These are phyloP conservation scores for Tylopilus orsonianus DNA, from an alignment of 1,284 basidiomycete genomes.

Conservation along the genomic window DNA sequence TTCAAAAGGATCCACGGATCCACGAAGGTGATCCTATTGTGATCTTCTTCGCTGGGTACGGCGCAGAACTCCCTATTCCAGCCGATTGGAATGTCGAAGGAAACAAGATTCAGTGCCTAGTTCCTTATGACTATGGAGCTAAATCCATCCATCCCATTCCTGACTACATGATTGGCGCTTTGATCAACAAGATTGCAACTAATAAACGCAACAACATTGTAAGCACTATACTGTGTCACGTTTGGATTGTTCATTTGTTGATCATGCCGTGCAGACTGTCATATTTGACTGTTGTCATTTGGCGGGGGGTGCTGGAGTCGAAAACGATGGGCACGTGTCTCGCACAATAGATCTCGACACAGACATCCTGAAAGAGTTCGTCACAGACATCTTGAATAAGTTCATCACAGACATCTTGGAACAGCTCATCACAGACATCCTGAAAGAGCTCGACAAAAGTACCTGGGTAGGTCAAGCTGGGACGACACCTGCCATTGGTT, in stretches of 20 bases:
- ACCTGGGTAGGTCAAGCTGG: slow-evolving; percentile 43
- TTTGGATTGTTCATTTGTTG: background rate
- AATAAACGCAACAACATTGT: slow-evolving; percentile 60
- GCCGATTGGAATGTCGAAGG: slow-evolving; percentile 42
- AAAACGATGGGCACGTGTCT: slow-evolving; percentile 36
- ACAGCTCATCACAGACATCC: slow-evolving; percentile 49
- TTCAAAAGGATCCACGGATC: slow-evolving; percentile 52
- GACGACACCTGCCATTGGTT: background rate
- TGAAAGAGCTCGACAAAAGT: too few species aligned
- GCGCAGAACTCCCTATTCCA: slow-evolving; percentile 50
- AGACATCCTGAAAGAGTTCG: slow-evolving; percentile 47
- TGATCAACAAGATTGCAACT: slow-evolving; percentile 48
- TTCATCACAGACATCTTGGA: slow-evolving; percentile 45
- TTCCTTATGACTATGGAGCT: slow-evolving; percentile 46
- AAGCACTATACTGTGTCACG: background rate
- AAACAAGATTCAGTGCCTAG: slow-evolving; percentile 54
- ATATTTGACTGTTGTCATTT: slow-evolving; percentile 63
- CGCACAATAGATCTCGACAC: slow-evolving; percentile 45
- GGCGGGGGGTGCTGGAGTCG: slow-evolving; percentile 35
- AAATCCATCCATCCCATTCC: slow-evolving; percentile 40
- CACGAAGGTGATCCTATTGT: slow-evolving; percentile 55
- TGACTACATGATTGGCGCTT: slow-evolving; percentile 54
- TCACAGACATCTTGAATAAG: too few species aligned
- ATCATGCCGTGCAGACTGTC: slow-evolving; percentile 36
- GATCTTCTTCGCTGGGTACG: slow-evolving; percentile 65